Conservation (phyloP, 1,284 basidiomycete genomes). For the Leccinum solheimii region DNA sequence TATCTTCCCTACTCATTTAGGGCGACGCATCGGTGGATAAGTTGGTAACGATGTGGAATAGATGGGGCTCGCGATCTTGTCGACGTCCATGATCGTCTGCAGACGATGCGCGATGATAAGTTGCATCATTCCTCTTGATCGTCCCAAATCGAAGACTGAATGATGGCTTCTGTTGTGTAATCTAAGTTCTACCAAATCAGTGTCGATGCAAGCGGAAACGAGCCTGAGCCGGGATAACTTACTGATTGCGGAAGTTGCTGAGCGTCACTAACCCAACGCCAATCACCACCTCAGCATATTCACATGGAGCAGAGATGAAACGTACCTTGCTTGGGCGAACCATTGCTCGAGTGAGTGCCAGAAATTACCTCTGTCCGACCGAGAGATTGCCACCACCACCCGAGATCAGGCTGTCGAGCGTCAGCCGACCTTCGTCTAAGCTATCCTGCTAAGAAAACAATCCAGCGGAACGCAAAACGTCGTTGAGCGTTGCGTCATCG, state of each 20-base stretch:
- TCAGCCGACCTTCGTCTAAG: constrained; percentile 39
- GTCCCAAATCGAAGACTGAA: constrained; percentile 41
- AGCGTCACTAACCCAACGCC: not conserved
- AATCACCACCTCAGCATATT: not conserved
- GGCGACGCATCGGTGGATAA: not conserved
- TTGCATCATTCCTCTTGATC: constrained; percentile 58
- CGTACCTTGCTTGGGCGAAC: constrained; percentile 35
- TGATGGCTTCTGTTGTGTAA: constrained; percentile 31
- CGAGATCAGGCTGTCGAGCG: constrained; percentile 44
- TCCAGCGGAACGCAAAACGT: constrained; percentile 55
- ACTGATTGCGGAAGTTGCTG: constrained; percentile 40
- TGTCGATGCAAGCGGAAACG: not conserved
- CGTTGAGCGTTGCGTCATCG: constrained; percentile 64
- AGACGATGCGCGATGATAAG: constrained; percentile 70
- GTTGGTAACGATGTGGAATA: constrained; percentile 23
- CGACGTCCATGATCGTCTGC: constrained; percentile 70
- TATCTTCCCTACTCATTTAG: constrained; percentile 37
- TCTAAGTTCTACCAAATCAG: constrained; percentile 9
- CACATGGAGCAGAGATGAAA: not conserved
- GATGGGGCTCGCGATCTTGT: constrained; percentile 42
- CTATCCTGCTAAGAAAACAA: constrained; percentile 53
- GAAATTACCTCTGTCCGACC: constrained; percentile 71
- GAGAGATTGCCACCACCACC: constrained; percentile 66
- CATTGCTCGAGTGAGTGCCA: constrained; percentile 45
- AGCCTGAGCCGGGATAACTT: not conserved